Base-by-base conservation (phyloP, 129 eudicot genomes). In the Flaveria brownii region DNA sequence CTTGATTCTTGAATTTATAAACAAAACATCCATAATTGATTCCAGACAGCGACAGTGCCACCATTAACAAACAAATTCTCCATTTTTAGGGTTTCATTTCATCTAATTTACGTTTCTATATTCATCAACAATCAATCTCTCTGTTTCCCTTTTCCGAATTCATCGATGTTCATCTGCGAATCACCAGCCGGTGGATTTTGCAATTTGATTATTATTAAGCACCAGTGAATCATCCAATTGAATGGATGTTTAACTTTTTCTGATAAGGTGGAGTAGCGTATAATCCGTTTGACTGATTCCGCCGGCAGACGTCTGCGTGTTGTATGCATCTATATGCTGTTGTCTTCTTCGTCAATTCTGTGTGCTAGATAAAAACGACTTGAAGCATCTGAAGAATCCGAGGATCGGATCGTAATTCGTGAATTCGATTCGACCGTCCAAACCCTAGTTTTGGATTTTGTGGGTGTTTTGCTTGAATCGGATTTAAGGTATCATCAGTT, bases 11-110 rank as follows among this genome's bases (percentile, higher is more conserved):
- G 65, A 52, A 52, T 66, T 69, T 28, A 62, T 68, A 54, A 68
- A 41, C 72, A 72, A 64, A 52, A 79, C 83, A 36, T 72, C 57
- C 83, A 64, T 79, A 51, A 62, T 79, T 79, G 83, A 79, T 79
- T 79, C 83, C 78, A 70, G 76, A 78, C 71, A 78, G 50, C 6
- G 80, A 57, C 82, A 47, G 43, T 71, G 67, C 39, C 78, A 72
- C 78, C 63, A 52, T 79, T 50, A 36, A 36, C 41, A 36, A 39
- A 50, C 77, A 49, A 15, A 61, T 62, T 70, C 78, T 39, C 73
- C 72, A 78, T 71, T 50, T 78, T 12, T 61, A 79, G 82, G 82
- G 78, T 79, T 79, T 72, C 72, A 47, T 78, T 70, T 33, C 22
- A 64, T 28, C 33, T 28, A 2, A 28, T 28, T 36, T 36, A 5